phyloP scores from a whole-genome alignment of 305 asterid genomes.

The Ajuga reptans region DNA sequence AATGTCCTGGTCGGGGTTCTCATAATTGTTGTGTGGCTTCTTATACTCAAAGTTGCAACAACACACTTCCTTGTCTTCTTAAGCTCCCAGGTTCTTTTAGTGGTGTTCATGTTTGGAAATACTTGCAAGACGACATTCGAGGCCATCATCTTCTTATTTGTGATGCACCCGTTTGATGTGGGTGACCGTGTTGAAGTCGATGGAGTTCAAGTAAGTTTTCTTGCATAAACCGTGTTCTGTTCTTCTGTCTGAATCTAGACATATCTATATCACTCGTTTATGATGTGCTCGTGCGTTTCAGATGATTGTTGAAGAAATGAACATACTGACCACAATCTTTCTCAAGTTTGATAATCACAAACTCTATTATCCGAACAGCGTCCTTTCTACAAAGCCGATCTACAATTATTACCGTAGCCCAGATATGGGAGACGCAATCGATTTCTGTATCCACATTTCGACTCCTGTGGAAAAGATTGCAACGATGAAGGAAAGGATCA shows the following conservation, averaged over 20 bases:
- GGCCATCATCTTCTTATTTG: constrained; percentile 75
- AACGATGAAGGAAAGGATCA: constrained; percentile 58
- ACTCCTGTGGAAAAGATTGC: constrained; percentile 65
- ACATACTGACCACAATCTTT: constrained; percentile 63
- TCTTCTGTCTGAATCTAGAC: background rate
- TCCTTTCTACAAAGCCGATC: constrained; percentile 61
- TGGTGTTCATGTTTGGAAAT: constrained; percentile 80
- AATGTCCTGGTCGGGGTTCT: constrained; percentile 43
- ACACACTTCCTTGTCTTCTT: constrained; percentile 62
- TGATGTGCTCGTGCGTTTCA: constrained; percentile 21
- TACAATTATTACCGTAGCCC: constrained; percentile 79
- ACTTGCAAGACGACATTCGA: constrained; percentile 77
- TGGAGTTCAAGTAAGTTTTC: constrained; percentile 56
- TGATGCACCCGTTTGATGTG: constrained; percentile 87
- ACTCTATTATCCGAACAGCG: constrained; percentile 66
- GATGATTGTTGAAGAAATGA: constrained; percentile 96
- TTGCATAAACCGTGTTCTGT: background rate
- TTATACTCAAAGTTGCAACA: constrained; percentile 63
- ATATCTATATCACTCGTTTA: background rate
- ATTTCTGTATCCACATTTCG: constrained; percentile 64
- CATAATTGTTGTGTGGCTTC: constrained; percentile 58
- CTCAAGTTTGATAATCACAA: constrained; percentile 64
- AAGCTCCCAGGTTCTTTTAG: constrained; percentile 69
- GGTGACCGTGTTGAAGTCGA: constrained; percentile 86
- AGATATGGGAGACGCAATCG: constrained; percentile 76